Evolutionary conservation across 257 asterid genomes (phyloP).

Genomic region (Solanum lycopersicoides): DNA sequence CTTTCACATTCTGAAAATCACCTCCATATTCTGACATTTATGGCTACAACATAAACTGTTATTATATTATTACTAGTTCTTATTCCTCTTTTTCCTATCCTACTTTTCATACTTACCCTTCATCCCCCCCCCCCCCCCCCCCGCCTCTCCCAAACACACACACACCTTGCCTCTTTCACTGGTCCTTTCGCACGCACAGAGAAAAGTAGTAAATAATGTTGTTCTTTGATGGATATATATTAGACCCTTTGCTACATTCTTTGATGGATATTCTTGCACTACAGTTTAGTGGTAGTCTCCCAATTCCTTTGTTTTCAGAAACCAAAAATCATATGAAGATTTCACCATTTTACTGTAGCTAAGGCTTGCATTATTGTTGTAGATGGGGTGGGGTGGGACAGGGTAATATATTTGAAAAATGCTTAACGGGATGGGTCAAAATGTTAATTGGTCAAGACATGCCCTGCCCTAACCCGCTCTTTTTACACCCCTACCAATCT

Average conservation of each 20-base stretch:
- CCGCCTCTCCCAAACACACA: no score
- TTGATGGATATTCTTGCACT: neutral
- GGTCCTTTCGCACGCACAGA: neutral
- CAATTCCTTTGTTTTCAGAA: neutral
- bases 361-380: neutral
- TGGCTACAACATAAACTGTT: neutral
- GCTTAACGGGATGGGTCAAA: neutral
- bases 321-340: neutral
- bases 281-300: neutral
- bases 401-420: neutral
- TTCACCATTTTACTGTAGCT: neutral
- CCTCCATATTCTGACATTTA: neutral
- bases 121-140: no score
- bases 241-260: neutral
- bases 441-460: neutral
- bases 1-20: neutral
- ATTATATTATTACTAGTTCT: neutral
- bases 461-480: neutral
- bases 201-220: neutral
- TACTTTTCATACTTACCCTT: neutral
- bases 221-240: neutral
- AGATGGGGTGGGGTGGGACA: neutral
- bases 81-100: neutral
- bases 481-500: neutral
- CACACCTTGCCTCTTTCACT: neutral